These are phyloP conservation scores for Ceratobasidium sp. DNA, from an alignment of 1,284 basidiomycete species.

Conservation along the genomic window DNA sequence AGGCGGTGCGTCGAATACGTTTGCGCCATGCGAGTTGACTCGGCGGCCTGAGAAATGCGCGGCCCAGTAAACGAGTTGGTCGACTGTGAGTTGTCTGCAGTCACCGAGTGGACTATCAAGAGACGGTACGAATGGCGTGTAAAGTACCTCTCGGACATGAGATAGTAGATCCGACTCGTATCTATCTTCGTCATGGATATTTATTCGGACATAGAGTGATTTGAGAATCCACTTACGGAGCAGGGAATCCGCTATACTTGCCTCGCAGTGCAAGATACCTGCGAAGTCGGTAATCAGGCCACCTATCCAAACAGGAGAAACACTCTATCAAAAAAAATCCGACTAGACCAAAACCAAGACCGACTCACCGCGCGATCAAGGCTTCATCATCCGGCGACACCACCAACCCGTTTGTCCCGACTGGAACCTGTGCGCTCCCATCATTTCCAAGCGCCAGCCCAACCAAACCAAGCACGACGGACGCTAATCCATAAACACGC, in stretches of 20 bases:
- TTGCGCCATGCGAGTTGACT: conserved; percentile 34
- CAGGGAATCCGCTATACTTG: background rate
- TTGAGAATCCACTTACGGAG: too few relatives aligned
- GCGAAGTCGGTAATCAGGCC: background rate
- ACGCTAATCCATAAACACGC: background rate
- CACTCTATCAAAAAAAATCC: background rate
- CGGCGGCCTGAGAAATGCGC: conserved; percentile 5
- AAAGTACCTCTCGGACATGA: background rate
- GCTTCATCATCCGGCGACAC: background rate
- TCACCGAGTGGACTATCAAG: background rate
- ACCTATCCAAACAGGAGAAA: background rate
- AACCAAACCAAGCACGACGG: background rate
- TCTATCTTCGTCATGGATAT: too few relatives aligned
- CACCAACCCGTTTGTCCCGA: background rate
- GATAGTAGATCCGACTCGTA: background rate
- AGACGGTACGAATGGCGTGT: conserved; percentile 4
- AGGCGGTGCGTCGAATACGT: conserved; percentile 34
- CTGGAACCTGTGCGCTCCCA: background rate
- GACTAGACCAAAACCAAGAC: background rate
- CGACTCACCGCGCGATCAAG: background rate
- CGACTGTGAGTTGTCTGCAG: conserved; percentile 24
- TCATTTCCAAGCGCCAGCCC: background rate
- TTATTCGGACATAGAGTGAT: too few relatives aligned
- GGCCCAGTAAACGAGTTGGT: conserved; percentile 28
- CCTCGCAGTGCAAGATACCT: conserved; percentile 7